Evolutionary conservation across 2,329 filamentous ascomycete species (phyloP).

Genomic region (Colletotrichum euphorbiae): DNA sequence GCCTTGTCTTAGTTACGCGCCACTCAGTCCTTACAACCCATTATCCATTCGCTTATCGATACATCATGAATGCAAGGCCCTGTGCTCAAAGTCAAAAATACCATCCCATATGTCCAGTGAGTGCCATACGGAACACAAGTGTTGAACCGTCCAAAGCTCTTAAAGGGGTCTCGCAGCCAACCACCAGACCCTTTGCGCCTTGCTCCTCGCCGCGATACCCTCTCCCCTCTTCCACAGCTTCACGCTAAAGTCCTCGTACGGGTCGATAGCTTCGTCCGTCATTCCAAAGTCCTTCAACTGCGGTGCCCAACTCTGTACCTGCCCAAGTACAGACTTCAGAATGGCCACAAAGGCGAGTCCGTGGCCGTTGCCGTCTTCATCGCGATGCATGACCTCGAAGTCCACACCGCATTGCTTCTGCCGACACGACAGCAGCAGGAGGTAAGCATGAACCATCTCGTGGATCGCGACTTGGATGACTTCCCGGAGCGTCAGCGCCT

Average conservation of each 20-base stretch:
- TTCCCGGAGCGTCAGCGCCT: slow-evolving; percentile 43
- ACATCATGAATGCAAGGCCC: too few relatives aligned
- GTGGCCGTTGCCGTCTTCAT: slow-evolving; percentile 26
- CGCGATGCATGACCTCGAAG: slow-evolving; percentile 32
- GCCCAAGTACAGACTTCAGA: slow-evolving; percentile 27
- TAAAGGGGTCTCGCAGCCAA: slow-evolving; percentile 31
- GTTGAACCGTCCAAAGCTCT: neutral
- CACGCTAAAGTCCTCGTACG: slow-evolving; percentile 35
- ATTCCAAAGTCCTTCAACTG: slow-evolving; percentile 23
- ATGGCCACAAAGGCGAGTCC: slow-evolving; percentile 35
- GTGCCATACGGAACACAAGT: neutral
- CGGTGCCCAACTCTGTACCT: slow-evolving; percentile 31
- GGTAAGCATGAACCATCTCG: slow-evolving; percentile 41
- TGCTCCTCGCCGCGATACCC: slow-evolving; percentile 18
- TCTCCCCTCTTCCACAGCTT: slow-evolving; percentile 36
- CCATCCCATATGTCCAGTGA: neutral
- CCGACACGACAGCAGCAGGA: slow-evolving; percentile 31
- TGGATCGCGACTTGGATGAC: slow-evolving; percentile 48
- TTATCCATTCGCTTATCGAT: neutral
- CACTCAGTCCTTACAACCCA: neutral
- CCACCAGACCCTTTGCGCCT: slow-evolving; percentile 35
- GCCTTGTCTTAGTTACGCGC: neutral
- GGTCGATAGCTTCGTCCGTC: slow-evolving; percentile 32
- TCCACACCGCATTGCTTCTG: slow-evolving; percentile 24
- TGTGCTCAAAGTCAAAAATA: neutral